Base-by-base conservation (phyloP, 2,329 filamentous ascomycete genomes). In the Pyricularia pennisetigena region DNA sequence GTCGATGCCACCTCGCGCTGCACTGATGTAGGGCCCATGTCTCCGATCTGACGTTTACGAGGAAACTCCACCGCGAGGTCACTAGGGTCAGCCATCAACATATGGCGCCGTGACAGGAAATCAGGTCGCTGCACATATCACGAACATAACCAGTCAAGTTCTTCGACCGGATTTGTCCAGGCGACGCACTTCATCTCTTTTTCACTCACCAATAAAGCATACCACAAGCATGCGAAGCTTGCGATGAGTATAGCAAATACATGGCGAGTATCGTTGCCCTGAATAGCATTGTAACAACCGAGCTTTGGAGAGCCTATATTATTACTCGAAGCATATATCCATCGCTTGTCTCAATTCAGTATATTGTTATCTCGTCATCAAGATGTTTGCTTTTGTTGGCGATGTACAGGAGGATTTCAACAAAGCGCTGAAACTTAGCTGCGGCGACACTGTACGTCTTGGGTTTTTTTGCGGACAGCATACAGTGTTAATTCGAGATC, bases 251-350 rank as follows among this genome's bases (percentile, higher is more conserved):
- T 49, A 16, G 3, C 41, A 16, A 49, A 5, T 49, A 49, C n/a
- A 49, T 49, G 41, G 41, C 10, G 41, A 49, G 14, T 49, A 49
- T 49, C 5, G 14, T n/a, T n/a, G 41, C 41, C 41, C 41, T 49
- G 41, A 28, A 62, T 62, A 62, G 59, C 59, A 62, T 62, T 62
- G 59, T 62, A 62, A 28, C 59, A 62, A 62, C 59, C 16, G 59
- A 62, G 59, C 59, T 62, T 28, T 62, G 59, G 59, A 62, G 26
- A 23, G 29, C 4, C 59, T 62, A 62, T 62, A 16, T 8, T 28
- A 23, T 29, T 28, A 62, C 59, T 28, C 16, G 41, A 49, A 61
- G 4, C 59, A 62, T 16, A 28, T 28, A 29, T 62, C 59, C 59
- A 62, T 62, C 24, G 59, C 59, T 62, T 62, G 26, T 62, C 24